phyloP scores from a whole-genome alignment of 306 rosid genomes.

The Elaeagnus macrophylla region DNA sequence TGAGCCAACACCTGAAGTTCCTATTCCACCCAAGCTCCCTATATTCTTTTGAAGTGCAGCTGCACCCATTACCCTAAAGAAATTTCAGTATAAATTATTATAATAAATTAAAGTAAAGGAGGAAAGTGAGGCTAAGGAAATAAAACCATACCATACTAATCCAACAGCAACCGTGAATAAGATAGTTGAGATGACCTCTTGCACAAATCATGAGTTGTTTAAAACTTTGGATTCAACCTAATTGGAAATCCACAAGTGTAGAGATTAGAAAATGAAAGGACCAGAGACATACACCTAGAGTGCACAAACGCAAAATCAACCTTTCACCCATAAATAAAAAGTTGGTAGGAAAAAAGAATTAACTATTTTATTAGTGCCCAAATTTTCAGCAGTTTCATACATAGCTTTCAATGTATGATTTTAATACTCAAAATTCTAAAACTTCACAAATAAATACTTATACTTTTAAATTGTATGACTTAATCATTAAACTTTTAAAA shows the following conservation, averaged over 20 bases:
- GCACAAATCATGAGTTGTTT: constrained; percentile 79
- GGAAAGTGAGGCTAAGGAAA: constrained; percentile 2
- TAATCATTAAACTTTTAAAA: too few species aligned
- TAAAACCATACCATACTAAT: constrained; percentile 61
- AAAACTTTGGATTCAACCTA: constrained; percentile 84
- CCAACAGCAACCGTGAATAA: constrained; percentile 80
- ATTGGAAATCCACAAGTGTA: constrained; percentile 12
- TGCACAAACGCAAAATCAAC: background rate
- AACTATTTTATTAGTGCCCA: too few species aligned
- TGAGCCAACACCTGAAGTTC: constrained; percentile 95
- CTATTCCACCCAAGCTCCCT: constrained; percentile 96
- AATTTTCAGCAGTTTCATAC: too few species aligned
- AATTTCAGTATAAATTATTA: constrained; percentile 12
- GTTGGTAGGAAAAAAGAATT: too few species aligned
- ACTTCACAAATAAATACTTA: too few species aligned
- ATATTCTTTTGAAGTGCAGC: constrained; percentile 94
- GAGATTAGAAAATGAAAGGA: constrained; percentile 3
- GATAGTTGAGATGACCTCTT: constrained; percentile 81
- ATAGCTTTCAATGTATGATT: too few species aligned
- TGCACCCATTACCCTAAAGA: constrained; percentile 79
- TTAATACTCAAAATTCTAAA: too few species aligned
- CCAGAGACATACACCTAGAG: constrained; percentile 4
- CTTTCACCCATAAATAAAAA: background rate
- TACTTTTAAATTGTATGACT: too few species aligned
- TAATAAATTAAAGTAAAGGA: constrained; percentile 5